A percentile compares a stretch with the other conserved stretches of the same genome.
phyloP scores from a whole-genome alignment of 2,329 filamentous ascomycete species.

The Aspergillus sergii region DNA sequence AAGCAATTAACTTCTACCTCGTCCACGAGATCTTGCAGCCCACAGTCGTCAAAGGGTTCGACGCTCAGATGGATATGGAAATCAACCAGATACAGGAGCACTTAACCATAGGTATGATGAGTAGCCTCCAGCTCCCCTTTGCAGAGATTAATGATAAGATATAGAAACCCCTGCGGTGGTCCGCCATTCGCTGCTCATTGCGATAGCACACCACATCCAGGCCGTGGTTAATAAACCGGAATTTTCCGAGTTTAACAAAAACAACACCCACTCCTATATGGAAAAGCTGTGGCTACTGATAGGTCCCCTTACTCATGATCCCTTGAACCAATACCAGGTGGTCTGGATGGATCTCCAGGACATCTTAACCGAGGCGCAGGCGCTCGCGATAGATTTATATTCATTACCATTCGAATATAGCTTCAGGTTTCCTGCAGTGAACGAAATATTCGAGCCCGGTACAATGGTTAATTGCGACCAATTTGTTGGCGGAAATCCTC shows the following conservation, averaged over 20 bases:
- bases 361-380: constrained; percentile 32
- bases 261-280: constrained; percentile 21
- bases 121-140: not conserved
- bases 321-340: constrained; percentile 4
- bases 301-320: constrained; percentile 24
- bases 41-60: constrained; percentile 28
- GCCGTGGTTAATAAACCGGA: constrained; percentile 20
- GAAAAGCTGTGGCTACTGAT: constrained; percentile 25
- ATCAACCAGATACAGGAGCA: constrained; percentile 22
- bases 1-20: constrained; percentile 32
- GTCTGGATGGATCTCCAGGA: constrained; percentile 24
- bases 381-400: constrained; percentile 30
- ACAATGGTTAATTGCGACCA: constrained; percentile 30
- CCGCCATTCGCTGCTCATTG: constrained; percentile 23
- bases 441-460: constrained; percentile 26
- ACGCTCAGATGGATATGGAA: constrained; percentile 23
- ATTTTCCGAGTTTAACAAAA: constrained; percentile 28
- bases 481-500: constrained; percentile 16
- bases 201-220: constrained; percentile 24
- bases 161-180: constrained; percentile 22
- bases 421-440: constrained; percentile 27
- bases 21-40: constrained; percentile 26
- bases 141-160: not conserved
- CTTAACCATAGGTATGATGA: constrained; percentile 23
- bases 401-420: constrained; percentile 29